Percentiles rank a stretch among this genome's conserved stretches.
Evolutionary conservation across 2,329 filamentous ascomycete genomes (phyloP).

Genomic region (Ophiostoma pallidulum): DNA sequence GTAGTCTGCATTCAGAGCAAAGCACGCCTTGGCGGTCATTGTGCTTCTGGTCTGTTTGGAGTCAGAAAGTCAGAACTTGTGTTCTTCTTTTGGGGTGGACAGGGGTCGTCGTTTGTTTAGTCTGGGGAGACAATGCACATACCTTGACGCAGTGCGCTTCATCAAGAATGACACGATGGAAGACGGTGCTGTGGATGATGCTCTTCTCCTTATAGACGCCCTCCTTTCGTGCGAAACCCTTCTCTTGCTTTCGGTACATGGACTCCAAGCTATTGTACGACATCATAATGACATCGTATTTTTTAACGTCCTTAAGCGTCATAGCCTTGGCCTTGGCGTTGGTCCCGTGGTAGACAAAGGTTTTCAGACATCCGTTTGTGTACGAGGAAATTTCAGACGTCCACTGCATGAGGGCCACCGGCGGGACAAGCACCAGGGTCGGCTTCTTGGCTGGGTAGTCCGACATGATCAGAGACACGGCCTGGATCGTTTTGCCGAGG

Average conservation of each 20-base stretch:
- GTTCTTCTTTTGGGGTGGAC: too few species aligned
- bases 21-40: conserved; percentile 89
- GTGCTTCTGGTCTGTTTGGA: conserved; percentile 64
- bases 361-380: conserved; percentile 82
- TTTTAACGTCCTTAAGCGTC: conserved; percentile 62
- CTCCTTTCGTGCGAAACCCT: conserved; percentile 74
- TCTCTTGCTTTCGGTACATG: conserved; percentile 83
- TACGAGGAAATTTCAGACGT: conserved; percentile 69
- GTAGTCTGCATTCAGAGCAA: conserved; percentile 76
- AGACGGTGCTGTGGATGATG: conserved; percentile 73
- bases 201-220: conserved; percentile 72
- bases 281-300: conserved; percentile 91
- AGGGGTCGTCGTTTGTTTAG: too few species aligned
- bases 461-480: conserved; percentile 96
- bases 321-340: conserved; percentile 75
- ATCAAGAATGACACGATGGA: conserved; percentile 86
- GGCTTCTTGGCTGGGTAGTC: conserved; percentile 80
- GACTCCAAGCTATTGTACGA: conserved; percentile 91
- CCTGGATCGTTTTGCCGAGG: conserved; percentile 96
- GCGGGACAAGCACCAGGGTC: conserved; percentile 80
- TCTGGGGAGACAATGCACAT: too few species aligned
- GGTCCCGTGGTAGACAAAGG: conserved; percentile 81
- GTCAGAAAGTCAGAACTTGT: too few species aligned
- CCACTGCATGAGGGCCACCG: conserved; percentile 95
- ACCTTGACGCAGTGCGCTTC: conserved; percentile 80